Evolutionary conservation across 129 eudicot genomes (phyloP).

Genomic region (Flaveria linearis): DNA sequence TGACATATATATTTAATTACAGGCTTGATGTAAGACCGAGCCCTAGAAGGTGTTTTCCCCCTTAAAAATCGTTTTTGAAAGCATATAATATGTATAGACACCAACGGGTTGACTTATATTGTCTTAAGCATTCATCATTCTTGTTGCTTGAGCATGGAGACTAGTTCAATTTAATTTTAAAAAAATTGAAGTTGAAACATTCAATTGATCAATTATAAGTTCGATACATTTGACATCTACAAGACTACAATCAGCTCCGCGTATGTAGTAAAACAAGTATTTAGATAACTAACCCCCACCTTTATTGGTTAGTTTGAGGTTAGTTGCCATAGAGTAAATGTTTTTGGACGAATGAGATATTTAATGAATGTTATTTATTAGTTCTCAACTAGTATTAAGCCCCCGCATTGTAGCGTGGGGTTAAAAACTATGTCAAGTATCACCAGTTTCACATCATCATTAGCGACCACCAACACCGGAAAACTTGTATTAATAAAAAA

Average conservation of each 20-base stretch:
- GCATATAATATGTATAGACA: not conserved
- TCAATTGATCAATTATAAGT: not conserved
- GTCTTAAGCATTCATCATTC: slow-evolving; percentile 4
- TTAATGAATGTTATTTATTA: no score
- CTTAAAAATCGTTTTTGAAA: not conserved
- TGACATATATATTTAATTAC: not conserved
- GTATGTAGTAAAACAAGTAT: not conserved
- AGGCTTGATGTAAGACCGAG: not conserved
- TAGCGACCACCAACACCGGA: no score
- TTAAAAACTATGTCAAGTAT: no score
- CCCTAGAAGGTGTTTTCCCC: not conserved
- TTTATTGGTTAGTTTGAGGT: no score
- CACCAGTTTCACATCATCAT: no score
- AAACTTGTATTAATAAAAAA: no score
- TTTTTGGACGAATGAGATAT: no score
- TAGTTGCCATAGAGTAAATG: no score
- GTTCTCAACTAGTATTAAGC: no score
- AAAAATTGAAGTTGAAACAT: not conserved
- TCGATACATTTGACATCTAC: not conserved
- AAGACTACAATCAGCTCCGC: not conserved
- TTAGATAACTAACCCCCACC: not conserved
- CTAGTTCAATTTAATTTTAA: not conserved
- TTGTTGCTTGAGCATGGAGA: not conserved
- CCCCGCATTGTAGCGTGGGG: no score
- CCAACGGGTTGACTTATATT: not conserved